phyloP scores from a whole-genome alignment of 352 stramenopile genomes.

The Pythium grandisporangium region DNA sequence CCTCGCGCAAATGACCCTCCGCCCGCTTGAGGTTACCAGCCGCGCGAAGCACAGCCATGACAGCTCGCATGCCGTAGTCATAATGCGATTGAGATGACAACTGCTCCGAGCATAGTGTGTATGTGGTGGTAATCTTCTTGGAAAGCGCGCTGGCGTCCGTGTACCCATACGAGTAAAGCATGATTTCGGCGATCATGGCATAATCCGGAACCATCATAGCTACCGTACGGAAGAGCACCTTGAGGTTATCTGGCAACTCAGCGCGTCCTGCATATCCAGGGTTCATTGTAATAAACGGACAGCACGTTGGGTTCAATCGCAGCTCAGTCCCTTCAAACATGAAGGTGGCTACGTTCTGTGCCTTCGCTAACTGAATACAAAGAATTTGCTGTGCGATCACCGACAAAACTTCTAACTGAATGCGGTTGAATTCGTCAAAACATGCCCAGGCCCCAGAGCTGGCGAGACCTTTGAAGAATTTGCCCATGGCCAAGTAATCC shows the following conservation, averaged over 20 bases:
- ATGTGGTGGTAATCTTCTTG: conserved; percentile 92
- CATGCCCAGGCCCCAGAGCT: conserved; percentile 91
- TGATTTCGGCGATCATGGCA: conserved; percentile 91
- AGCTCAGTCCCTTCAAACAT: conserved; percentile 92
- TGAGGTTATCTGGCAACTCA: conserved; percentile 92
- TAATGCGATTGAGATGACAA: conserved; percentile 93
- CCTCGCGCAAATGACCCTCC: conserved; percentile 73
- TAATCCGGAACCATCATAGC: conserved; percentile 97
- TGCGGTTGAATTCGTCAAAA: conserved; percentile 95
- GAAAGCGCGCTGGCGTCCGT: conserved; percentile 83
- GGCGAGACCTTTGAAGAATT: conserved; percentile 94
- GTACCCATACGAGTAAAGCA: conserved; percentile 92
- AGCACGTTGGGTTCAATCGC: conserved; percentile 86
- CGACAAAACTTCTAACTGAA: conserved; percentile 93
- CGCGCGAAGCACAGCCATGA: conserved; percentile 91
- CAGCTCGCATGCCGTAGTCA: conserved; percentile 93
- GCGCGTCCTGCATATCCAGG: conserved; percentile 93
- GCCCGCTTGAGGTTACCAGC: conserved; percentile 87
- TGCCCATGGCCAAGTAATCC: conserved; percentile 92
- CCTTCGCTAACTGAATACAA: conserved; percentile 89
- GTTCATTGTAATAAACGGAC: conserved; percentile 95
- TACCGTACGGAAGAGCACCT: conserved; percentile 90
- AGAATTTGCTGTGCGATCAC: conserved; percentile 94
- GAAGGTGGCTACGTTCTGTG: conserved; percentile 87
- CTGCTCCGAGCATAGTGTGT: conserved; percentile 92